Conservation (phyloP, 78 protist genomes). For the Dictyostelium firmibasis region DNA sequence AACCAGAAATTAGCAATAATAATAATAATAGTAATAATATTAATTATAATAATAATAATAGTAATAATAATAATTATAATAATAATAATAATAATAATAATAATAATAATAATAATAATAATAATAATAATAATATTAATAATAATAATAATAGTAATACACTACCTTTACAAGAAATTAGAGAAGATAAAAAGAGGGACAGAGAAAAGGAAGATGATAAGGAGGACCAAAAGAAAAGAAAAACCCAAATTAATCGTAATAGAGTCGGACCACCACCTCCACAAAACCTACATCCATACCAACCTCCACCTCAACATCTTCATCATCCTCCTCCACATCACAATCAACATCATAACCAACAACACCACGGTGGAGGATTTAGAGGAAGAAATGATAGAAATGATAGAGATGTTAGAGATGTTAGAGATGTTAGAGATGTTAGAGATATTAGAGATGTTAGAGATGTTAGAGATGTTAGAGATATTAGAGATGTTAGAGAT, state of each 20-base stretch:
- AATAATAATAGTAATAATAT: neutral
- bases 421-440: neutral
- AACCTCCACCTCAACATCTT: neutral
- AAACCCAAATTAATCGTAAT: neutral
- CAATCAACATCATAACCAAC: neutral
- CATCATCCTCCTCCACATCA: neutral
- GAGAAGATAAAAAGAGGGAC: neutral
- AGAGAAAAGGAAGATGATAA: neutral
- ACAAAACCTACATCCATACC: neutral
- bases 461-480: neutral
- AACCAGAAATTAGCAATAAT: neutral
- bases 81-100: neutral
- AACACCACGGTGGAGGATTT: neutral
- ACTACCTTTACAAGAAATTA: neutral
- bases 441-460: neutral
- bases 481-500: neutral
- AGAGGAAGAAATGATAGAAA: constrained; percentile 2
- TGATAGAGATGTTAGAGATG: neutral
- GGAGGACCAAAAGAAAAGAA: neutral
- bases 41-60: neutral
- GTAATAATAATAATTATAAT: neutral
- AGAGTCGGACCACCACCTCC: neutral
- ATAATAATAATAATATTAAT: neutral
- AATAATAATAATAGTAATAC: neutral
- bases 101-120: neutral